These are phyloP conservation scores for Fusarium caatingaense DNA, from an alignment of 2,329 filamentous ascomycete genomes.

Conservation along the genomic window DNA sequence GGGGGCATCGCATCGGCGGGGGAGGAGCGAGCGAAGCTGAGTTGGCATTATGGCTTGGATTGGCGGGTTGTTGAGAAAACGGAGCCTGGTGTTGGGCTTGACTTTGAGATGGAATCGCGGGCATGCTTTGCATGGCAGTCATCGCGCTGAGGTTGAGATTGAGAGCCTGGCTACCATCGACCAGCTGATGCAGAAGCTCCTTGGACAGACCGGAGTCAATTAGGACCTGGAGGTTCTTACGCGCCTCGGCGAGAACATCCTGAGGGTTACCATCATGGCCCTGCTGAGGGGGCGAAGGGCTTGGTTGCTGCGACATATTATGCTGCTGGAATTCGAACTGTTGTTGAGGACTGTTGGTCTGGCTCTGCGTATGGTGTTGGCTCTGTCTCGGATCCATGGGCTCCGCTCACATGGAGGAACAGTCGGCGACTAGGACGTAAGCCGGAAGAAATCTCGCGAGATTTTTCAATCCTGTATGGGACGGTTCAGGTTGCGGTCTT, in stretches of 20 bases:
- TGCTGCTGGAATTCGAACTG: constrained; percentile 40
- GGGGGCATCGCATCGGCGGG: constrained; percentile 50
- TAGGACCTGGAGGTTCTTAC: constrained; percentile 59
- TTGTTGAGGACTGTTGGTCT: constrained; percentile 46
- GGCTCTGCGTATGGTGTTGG: constrained; percentile 27
- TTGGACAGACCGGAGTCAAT: constrained; percentile 60
- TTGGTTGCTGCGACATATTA: constrained; percentile 42
- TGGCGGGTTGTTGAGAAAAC: constrained; percentile 27
- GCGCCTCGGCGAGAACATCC: constrained; percentile 58
- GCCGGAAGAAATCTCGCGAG: constrained; percentile 22
- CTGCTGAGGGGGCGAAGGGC: constrained; percentile 44
- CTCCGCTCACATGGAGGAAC: constrained; percentile 44
- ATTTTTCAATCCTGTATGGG: neutral
- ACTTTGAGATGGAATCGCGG: constrained; percentile 28
- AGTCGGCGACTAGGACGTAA: constrained; percentile 41
- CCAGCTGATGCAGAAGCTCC: constrained; percentile 56
- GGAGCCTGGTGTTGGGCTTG: constrained; percentile 35
- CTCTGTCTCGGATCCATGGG: constrained; percentile 50
- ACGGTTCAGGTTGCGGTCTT: neutral
- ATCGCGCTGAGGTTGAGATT: constrained; percentile 38
- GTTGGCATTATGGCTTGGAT: constrained; percentile 37
- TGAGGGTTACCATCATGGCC: constrained; percentile 53
- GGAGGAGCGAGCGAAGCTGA: constrained; percentile 43
- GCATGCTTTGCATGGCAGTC: constrained; percentile 29
- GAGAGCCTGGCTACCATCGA: constrained; percentile 53